Conservation (phyloP, 495 filamentous ascomycete genomes). For the Darksidea phi region DNA sequence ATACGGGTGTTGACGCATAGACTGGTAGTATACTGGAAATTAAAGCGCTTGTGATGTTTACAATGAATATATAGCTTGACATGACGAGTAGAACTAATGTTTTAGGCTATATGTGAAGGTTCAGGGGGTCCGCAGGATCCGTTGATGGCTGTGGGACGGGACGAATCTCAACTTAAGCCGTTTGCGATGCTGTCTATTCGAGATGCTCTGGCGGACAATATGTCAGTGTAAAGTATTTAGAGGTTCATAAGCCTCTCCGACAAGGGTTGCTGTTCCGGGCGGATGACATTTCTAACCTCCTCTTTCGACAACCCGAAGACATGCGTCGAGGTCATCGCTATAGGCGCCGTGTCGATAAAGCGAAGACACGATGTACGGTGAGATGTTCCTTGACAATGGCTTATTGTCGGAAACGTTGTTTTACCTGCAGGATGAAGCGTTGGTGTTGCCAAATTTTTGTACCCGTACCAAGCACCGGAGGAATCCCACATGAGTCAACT, state of each 20-base stretch:
- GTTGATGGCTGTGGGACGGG: constrained; percentile 14
- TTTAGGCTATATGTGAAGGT: constrained; percentile 4
- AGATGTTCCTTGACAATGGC: neutral
- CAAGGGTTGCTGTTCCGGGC: constrained; percentile 17
- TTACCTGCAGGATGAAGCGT: too few species aligned
- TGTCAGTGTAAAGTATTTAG: neutral
- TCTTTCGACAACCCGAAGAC: constrained; percentile 7
- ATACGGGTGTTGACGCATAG: constrained; percentile 7
- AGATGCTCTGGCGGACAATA: constrained; percentile 6
- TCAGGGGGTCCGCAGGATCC: constrained; percentile 18
- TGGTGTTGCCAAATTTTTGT: too few species aligned
- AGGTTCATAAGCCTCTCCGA: constrained; percentile 2
- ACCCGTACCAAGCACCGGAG: too few species aligned
- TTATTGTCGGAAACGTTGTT: neutral
- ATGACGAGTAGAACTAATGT: neutral
- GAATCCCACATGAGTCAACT: too few species aligned
- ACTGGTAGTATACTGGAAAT: constrained; percentile 14
- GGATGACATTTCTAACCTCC: constrained; percentile 16
- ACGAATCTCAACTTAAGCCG: constrained; percentile 7
- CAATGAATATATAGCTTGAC: constrained; percentile 1
- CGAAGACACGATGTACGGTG: neutral
- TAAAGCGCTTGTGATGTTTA: constrained; percentile 16
- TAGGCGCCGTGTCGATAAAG: neutral
- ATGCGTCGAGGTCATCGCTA: neutral
- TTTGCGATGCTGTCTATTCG: constrained; percentile 5